phyloP scores from a whole-genome alignment of 106 monocot genomes.

The Alisma plantagoaquatica region DNA sequence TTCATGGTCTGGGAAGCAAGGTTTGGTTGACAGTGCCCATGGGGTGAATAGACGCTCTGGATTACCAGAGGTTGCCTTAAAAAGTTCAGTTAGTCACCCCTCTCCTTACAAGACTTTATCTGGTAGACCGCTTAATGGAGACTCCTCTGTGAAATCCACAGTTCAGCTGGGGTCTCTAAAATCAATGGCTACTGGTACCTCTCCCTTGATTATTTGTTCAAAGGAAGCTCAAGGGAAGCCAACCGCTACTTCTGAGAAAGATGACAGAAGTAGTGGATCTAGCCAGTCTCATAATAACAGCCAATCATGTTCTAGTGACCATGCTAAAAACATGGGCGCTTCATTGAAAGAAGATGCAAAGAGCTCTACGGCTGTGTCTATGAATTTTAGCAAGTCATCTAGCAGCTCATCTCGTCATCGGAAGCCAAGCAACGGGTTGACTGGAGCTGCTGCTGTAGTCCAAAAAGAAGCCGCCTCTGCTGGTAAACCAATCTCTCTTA shows the following conservation, averaged over 20 bases:
- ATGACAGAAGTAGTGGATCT: conserved; percentile 58
- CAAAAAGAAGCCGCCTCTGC: conserved; percentile 21
- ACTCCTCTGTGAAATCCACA: conserved; percentile 29
- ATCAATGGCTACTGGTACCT: conserved; percentile 14
- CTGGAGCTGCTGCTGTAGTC: conserved; percentile 13
- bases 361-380: conserved; percentile 44
- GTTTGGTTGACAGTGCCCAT: conserved; percentile 51
- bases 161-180: conserved; percentile 27
- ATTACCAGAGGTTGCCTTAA: conserved; percentile 27
- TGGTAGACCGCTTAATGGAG: conserved; percentile 34
- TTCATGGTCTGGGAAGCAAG: conserved; percentile 43
- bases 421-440: conserved; percentile 40
- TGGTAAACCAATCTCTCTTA: conserved; percentile 23
- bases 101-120: conserved; percentile 30
- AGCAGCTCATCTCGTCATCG: conserved; percentile 39
- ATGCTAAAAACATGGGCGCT: conserved; percentile 26
- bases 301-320: conserved; percentile 55
- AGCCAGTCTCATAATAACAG: conserved; percentile 57
- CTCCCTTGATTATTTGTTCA: conserved; percentile 17
- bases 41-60: conserved; percentile 22
- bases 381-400: conserved; percentile 24
- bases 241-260: conserved; percentile 20
- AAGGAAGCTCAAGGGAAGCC: conserved; percentile 35
- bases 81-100: conserved; percentile 16
- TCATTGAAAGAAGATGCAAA: conserved; percentile 48